Evolutionary conservation across 305 asterid genomes (phyloP).

Genomic region (Salvia sclarea): DNA sequence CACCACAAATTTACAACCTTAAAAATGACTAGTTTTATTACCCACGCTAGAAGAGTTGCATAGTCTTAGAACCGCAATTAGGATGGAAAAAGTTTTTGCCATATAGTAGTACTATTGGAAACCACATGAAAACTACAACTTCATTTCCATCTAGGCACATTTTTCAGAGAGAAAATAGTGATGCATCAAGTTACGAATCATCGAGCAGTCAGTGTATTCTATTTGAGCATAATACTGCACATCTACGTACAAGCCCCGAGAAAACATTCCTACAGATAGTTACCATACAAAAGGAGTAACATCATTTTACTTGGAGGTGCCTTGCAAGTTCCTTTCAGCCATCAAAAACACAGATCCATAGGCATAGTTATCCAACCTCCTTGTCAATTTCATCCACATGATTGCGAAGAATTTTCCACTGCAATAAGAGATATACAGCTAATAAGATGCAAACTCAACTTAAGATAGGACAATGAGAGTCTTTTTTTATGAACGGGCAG

Average conservation of each 20-base stretch:
- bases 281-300: background rate
- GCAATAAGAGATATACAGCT: slow-evolving; percentile 16
- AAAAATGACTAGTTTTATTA: too few species aligned
- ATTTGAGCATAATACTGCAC: background rate
- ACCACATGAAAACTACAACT: too few species aligned
- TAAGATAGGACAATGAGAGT: background rate
- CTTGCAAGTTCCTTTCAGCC: background rate
- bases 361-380: slow-evolving; percentile 24
- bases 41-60: too few species aligned
- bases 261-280: slow-evolving; percentile 3
- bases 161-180: background rate
- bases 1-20: too few species aligned
- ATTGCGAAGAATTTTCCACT: slow-evolving; percentile 44
- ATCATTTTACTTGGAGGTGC: slow-evolving; percentile 1
- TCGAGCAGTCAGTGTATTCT: background rate
- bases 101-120: too few species aligned
- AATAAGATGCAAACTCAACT: slow-evolving; percentile 6
- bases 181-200: background rate
- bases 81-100: too few species aligned
- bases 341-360: background rate
- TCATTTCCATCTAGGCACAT: too few species aligned
- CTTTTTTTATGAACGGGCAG: background rate
- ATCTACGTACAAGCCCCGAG: slow-evolving; percentile 25
- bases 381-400: slow-evolving; percentile 43
- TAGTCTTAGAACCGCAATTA: too few species aligned